phyloP scores from a whole-genome alignment of 495 filamentous ascomycete genomes.

The Hypoxylon rickii region DNA sequence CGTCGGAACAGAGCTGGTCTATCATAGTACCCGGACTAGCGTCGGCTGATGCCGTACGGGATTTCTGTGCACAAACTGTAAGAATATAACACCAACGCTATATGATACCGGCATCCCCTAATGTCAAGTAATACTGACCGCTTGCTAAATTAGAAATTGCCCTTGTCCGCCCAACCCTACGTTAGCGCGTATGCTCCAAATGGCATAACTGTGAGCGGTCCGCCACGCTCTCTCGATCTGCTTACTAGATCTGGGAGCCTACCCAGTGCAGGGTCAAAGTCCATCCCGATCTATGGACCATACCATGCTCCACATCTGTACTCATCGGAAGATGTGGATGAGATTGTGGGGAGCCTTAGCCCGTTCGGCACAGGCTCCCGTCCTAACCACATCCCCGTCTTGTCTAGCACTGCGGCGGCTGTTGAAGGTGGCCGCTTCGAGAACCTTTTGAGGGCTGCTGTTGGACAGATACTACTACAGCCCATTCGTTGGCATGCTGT shows the following conservation, averaged over 20 bases:
- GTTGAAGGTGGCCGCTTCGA: neutral
- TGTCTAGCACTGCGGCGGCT: neutral
- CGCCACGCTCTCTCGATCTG: slow-evolving; percentile 25
- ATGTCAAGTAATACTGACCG: neutral
- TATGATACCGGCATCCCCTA: neutral
- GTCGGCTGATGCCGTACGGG: slow-evolving; percentile 15
- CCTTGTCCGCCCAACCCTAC: slow-evolving; percentile 28
- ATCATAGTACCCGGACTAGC: slow-evolving; percentile 24
- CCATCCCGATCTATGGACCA: slow-evolving; percentile 27
- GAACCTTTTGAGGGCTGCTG: slow-evolving; percentile 3
- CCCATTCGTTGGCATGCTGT: slow-evolving; percentile 13
- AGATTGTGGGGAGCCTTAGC: slow-evolving; percentile 52
- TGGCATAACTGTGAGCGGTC: slow-evolving; percentile 32
- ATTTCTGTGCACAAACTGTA: slow-evolving; percentile 19
- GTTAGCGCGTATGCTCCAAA: slow-evolving; percentile 33
- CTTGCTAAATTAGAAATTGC: slow-evolving; percentile 5
- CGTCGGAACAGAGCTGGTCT: slow-evolving; percentile 31
- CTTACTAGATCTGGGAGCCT: neutral
- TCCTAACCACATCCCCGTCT: slow-evolving; percentile 20
- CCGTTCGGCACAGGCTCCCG: neutral
- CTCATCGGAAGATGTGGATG: slow-evolving; percentile 21
- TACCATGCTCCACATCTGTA: slow-evolving; percentile 41
- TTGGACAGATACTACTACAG: slow-evolving; percentile 7
- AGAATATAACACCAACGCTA: neutral
- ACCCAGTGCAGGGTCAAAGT: neutral